Base-by-base conservation (phyloP, 2,329 filamentous ascomycete genomes). In the Elsinoe fawcettii region DNA sequence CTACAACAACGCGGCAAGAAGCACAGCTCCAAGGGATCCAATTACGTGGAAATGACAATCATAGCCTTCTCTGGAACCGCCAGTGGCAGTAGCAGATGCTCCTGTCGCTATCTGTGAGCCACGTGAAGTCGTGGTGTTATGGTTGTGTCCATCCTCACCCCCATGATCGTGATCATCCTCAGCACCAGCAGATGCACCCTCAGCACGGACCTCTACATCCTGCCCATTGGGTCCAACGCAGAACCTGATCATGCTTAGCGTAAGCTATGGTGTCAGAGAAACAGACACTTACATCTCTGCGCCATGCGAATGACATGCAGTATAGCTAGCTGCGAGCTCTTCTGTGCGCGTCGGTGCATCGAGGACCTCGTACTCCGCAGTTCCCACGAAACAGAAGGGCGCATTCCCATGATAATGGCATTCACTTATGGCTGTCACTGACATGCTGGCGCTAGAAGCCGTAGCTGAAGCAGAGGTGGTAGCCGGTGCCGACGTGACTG, bases 41-140 rank as follows among this genome's bases (percentile, higher is more conserved):
- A 86, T 86, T 8, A 85, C 85, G 63, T 90, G 86, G 69, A 86
- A 88, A 66, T 90, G 87, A 63, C 85, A 89, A 51, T 25, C 34
- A 36, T 7, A 2, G 14, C 47, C 47, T 34, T 23, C 47, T 16
- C 27, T 51, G 12, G 49, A 36, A 23, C 46, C 46, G 23, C 46
- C 23, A 9, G 46, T 51, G 11, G 46, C 23, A 20, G 49, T 18
- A 37, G 49, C 27, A 14, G 27, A 36, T 20, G 27, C 27, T 22
- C 49, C 80, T 75, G 61, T 58, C 34, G 30, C 53, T 47, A 32
- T 37, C 20, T n/a, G 37, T 57, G 20, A 53, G 46, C 30, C 32
- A 9, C 1, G 25, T 18, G 41, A 47, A 20, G 16, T 16, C 41
- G 41, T 22, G 41, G 41, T 44, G 41, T 16, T 44, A 46, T 46